Conservation (phyloP, 2,329 filamentous ascomycete genomes). For the Orbilia ellipsospora region DNA sequence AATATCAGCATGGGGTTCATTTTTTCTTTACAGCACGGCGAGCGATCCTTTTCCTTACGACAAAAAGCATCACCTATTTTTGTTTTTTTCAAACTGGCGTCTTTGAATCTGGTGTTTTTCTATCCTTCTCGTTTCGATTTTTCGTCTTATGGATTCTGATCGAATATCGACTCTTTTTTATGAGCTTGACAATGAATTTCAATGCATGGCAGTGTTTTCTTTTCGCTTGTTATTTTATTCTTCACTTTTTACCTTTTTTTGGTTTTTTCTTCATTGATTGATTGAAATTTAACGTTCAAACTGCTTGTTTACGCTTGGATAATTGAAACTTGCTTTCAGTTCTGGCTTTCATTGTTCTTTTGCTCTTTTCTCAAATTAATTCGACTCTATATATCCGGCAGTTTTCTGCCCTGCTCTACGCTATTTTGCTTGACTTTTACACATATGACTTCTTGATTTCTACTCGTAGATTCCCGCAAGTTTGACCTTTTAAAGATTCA, state of each 20-base stretch:
- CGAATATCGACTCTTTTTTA: slow-evolving; percentile 13
- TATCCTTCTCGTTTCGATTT: slow-evolving; percentile 10
- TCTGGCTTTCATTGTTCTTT: background rate
- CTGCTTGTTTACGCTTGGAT: background rate
- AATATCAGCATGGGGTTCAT: slow-evolving; percentile 30
- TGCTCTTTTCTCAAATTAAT: no score
- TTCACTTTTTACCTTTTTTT: slow-evolving; percentile 15
- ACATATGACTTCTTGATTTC: background rate
- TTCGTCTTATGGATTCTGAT: slow-evolving; percentile 21
- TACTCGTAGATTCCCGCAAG: no score
- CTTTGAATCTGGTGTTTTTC: slow-evolving; percentile 6
- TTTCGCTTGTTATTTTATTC: slow-evolving; percentile 18
- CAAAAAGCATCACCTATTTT: slow-evolving; percentile 27
- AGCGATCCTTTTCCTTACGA: slow-evolving; percentile 32
- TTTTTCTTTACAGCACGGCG: slow-evolving; percentile 24
- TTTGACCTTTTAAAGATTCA: no score
- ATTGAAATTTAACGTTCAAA: background rate
- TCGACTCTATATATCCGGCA: no score
- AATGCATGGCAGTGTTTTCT: slow-evolving; percentile 26
- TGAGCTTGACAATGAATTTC: slow-evolving; percentile 23
- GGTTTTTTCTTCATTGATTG: background rate
- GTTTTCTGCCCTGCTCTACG: no score
- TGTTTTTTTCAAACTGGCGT: slow-evolving; percentile 14
- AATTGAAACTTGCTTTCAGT: background rate
- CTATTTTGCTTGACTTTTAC: background rate